Evolutionary conservation across 306 rosid species (phyloP).

Genomic region (Citrullus mucosospermus): DNA sequence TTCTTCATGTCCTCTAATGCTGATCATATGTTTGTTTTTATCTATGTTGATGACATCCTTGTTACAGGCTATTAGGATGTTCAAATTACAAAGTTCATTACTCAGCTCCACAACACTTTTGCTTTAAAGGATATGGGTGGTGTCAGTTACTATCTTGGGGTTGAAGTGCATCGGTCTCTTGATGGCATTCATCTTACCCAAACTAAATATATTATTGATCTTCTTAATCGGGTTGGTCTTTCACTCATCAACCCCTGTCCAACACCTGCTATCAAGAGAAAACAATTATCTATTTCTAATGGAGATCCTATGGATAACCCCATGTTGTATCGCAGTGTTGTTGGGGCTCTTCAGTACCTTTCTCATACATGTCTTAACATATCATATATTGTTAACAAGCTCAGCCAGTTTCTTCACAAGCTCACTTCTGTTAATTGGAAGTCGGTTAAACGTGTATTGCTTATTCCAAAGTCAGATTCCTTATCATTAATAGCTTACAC

Average conservation of each 20-base stretch:
- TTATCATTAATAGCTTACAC: too few relatives aligned
- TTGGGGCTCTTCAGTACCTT: background rate
- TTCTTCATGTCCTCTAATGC: background rate
- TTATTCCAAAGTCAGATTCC: too few relatives aligned
- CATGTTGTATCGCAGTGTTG: background rate
- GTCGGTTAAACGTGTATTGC: too few relatives aligned
- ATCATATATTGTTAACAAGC: background rate
- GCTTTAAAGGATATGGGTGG: background rate
- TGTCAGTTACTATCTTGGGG: background rate
- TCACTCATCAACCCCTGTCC: background rate
- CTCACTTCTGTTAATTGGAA: too few relatives aligned
- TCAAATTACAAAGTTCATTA: too few relatives aligned
- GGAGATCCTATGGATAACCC: background rate
- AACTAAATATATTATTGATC: background rate
- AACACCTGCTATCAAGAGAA: background rate
- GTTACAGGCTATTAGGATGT: accelerated
- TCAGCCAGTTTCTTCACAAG: background rate
- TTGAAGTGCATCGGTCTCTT: background rate
- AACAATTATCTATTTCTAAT: background rate
- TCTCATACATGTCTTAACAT: background rate
- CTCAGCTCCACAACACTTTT: background rate
- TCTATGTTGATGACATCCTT: background rate
- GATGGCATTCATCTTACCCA: background rate
- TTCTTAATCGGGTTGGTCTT: background rate
- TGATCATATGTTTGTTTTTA: background rate